A percentile compares a stretch with the other conserved stretches of the same genome.
Conservation (phyloP, 768 basidiomycete genomes). For the Paxillus involutus region DNA sequence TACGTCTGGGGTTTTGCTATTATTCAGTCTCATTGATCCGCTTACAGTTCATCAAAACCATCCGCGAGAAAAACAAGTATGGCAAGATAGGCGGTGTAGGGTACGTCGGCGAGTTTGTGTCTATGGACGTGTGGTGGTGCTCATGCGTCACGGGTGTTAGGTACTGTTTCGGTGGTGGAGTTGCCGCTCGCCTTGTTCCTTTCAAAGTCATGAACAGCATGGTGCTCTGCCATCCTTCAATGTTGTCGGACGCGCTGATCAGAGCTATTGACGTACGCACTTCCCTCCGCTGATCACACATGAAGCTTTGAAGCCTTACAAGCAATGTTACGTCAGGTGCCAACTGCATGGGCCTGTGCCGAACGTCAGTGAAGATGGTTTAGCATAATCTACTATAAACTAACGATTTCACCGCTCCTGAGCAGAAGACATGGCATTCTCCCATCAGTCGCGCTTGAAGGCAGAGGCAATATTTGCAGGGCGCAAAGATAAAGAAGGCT, state of each 20-base stretch:
- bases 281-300: neutral
- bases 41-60: conserved; percentile 34
- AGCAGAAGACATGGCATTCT: conserved; percentile 35
- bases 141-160: conserved; percentile 16
- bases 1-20: conserved; percentile 4
- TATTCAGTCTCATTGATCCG: neutral
- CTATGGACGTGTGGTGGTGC: neutral
- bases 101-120: conserved; percentile 19
- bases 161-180: conserved; percentile 38
- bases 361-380: conserved; percentile 28
- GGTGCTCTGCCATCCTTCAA: conserved; percentile 43
- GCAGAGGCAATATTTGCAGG: conserved; percentile 32
- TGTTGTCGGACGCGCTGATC: conserved; percentile 29
- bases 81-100: conserved; percentile 43
- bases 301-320: neutral
- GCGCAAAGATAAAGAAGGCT: conserved; percentile 27
- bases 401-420: neutral
- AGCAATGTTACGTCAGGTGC: conserved; percentile 13
- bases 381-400: neutral
- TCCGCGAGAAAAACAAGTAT: conserved; percentile 40
- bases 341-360: conserved; percentile 35
- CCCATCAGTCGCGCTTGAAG: conserved; percentile 20
- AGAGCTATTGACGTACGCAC: conserved; percentile 30
- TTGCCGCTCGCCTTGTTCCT: conserved; percentile 28
- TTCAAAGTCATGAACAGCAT: conserved; percentile 35